A percentile compares a stretch with the other conserved stretches of the same genome.
These are phyloP conservation scores for Prunus padus DNA, from an alignment of 306 rosid genomes.

Conservation along the genomic window DNA sequence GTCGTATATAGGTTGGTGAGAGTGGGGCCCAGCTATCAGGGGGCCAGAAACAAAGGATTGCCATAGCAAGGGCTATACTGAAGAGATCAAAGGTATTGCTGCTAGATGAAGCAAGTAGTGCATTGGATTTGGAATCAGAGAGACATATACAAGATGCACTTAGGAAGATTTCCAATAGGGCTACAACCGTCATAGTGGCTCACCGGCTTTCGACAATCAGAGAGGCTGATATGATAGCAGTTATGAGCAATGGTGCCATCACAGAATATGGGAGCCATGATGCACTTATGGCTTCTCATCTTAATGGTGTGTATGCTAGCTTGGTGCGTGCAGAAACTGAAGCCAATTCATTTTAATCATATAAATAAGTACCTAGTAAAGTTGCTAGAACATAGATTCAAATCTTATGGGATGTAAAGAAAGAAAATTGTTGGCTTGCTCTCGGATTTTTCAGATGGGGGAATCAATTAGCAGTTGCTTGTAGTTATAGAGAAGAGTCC, in stretches of 20 bases:
- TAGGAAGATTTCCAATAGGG: conserved; percentile 39
- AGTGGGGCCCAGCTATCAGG: conserved; percentile 84
- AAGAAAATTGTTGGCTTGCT: neutral
- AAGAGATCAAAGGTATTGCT: conserved; percentile 69
- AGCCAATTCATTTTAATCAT: conserved; percentile 53
- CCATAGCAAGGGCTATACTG: conserved; percentile 80
- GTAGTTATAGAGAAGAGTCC: neutral
- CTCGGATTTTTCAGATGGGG: neutral
- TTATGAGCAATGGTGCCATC: conserved; percentile 64
- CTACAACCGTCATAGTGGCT: conserved; percentile 78
- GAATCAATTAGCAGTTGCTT: conserved; percentile 9
- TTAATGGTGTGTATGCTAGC: conserved; percentile 62
- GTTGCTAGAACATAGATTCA: neutral
- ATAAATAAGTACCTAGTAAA: neutral
- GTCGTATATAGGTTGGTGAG: conserved; percentile 56
- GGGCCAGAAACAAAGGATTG: conserved; percentile 87
- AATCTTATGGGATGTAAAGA: neutral
- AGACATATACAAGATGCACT: conserved; percentile 72
- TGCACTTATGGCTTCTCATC: conserved; percentile 51
- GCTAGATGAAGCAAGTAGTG: conserved; percentile 96
- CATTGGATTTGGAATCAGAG: conserved; percentile 82
- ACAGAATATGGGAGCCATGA: conserved; percentile 78
- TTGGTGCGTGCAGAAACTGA: conserved; percentile 72
- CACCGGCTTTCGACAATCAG: conserved; percentile 73
- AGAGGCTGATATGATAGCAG: conserved; percentile 72